phyloP scores from a whole-genome alignment of 805 yeast genomes.

The Vanderwaltozyma polyspora region DNA sequence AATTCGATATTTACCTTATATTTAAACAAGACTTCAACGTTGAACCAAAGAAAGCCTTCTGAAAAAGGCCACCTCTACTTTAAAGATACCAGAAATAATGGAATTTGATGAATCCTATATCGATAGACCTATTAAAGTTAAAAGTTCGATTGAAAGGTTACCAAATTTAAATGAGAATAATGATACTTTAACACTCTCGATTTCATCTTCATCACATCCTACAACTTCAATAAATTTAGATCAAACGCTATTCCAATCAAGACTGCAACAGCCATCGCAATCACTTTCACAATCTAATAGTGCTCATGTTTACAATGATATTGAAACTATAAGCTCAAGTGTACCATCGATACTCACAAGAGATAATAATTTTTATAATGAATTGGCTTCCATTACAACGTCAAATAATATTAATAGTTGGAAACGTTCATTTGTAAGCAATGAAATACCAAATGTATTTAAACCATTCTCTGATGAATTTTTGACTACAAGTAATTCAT shows the following conservation, averaged over 20 bases:
- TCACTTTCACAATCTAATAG: background rate
- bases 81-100: too few relatives aligned
- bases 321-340: background rate
- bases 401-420: constrained; percentile 1
- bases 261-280: background rate
- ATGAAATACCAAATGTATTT: constrained; percentile 22
- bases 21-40: too few relatives aligned
- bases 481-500: background rate
- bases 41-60: too few relatives aligned
- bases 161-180: background rate
- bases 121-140: too few relatives aligned
- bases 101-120: constrained; percentile 1
- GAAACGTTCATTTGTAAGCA: constrained; percentile 17
- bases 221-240: constrained; percentile 2
- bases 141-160: too few relatives aligned
- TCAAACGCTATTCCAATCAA: constrained; percentile 1
- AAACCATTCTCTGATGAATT: too few relatives aligned
- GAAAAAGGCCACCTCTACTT: too few relatives aligned
- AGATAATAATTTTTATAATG: background rate
- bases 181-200: background rate
- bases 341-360: background rate
- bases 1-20: too few relatives aligned
- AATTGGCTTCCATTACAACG: constrained; percentile 1
- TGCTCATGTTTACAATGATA: background rate
- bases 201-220: background rate